phyloP scores from a whole-genome alignment of 73 alveolate species.

The Stentor roeselii region DNA sequence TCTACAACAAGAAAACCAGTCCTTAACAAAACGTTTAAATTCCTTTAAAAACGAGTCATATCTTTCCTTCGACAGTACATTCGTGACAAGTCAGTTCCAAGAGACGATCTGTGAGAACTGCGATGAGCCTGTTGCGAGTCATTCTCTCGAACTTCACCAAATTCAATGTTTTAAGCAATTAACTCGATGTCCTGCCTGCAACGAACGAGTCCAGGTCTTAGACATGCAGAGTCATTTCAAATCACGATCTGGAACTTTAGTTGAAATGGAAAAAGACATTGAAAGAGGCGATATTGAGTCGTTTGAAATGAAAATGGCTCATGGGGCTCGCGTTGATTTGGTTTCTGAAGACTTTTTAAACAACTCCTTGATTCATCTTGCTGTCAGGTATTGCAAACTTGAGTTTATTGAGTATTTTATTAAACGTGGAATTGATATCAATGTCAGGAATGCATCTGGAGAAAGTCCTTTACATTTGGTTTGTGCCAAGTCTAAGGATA shows the following conservation, averaged over 20 bases:
- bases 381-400: background rate
- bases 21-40: conserved; percentile 14
- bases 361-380: background rate
- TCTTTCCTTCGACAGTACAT: conserved; percentile 11
- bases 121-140: background rate
- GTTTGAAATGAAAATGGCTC: background rate
- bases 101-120: conserved; percentile 1
- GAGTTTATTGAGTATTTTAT: background rate
- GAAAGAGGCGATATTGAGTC: background rate
- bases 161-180: background rate
- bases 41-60: background rate
- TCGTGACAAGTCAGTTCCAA: background rate
- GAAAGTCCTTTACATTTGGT: conserved; percentile 17
- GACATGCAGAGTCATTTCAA: background rate
- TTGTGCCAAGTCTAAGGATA: conserved; percentile 2
- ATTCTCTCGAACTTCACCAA: background rate
- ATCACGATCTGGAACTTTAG: background rate
- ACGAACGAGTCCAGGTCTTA: background rate
- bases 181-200: conserved; percentile 10
- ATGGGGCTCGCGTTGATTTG: conserved; percentile 2
- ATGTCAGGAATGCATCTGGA: background rate
- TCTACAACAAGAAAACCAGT: background rate
- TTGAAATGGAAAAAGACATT: background rate
- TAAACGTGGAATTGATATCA: background rate
- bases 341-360: background rate